phyloP scores from a whole-genome alignment of 2,329 filamentous ascomycete species.

The Penicillium oxalicum region DNA sequence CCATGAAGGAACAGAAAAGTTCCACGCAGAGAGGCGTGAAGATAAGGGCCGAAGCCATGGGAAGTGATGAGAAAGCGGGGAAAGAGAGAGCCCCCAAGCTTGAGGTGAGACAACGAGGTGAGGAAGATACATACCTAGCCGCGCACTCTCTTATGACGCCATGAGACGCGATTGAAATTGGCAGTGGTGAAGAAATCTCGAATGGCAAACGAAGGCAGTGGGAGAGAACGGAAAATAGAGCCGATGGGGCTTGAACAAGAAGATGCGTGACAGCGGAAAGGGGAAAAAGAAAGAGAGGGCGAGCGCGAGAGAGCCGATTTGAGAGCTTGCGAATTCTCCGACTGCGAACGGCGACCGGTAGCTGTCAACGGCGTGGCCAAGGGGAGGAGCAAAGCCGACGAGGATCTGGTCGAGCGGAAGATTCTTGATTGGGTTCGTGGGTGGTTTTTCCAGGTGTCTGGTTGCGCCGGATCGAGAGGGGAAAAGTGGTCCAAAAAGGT shows the following conservation, averaged over 20 bases:
- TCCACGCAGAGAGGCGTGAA: slow-evolving; percentile 13
- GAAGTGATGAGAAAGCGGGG: not conserved
- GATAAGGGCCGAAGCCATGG: slow-evolving; percentile 16
- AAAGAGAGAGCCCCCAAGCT: slow-evolving; percentile 20
- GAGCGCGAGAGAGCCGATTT: not conserved
- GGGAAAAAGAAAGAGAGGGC: not conserved
- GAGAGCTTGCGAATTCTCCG: too few species aligned
- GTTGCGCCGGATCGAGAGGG: slow-evolving; percentile 10
- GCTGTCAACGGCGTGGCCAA: slow-evolving; percentile 21
- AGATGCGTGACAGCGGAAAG: not conserved
- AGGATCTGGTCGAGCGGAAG: too few species aligned
- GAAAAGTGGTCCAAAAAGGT: not conserved
- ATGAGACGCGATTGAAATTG: slow-evolving; percentile 25
- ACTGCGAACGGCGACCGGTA: slow-evolving; percentile 1
- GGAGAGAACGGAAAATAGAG: not conserved
- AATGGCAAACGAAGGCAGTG: not conserved
- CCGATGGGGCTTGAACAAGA: slow-evolving; percentile 5
- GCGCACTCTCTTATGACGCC: slow-evolving; percentile 25
- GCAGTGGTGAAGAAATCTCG: slow-evolving; percentile 3
- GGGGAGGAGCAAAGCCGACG: not conserved
- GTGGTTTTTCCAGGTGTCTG: not conserved
- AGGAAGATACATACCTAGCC: slow-evolving; percentile 22
- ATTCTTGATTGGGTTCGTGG: too few species aligned
- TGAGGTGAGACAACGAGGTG: not conserved
- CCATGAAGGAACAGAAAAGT: not conserved